A percentile compares a stretch with the other conserved stretches of the same genome.
phyloP scores from a whole-genome alignment of 305 asterid species.

The Fraxinus ornus region DNA sequence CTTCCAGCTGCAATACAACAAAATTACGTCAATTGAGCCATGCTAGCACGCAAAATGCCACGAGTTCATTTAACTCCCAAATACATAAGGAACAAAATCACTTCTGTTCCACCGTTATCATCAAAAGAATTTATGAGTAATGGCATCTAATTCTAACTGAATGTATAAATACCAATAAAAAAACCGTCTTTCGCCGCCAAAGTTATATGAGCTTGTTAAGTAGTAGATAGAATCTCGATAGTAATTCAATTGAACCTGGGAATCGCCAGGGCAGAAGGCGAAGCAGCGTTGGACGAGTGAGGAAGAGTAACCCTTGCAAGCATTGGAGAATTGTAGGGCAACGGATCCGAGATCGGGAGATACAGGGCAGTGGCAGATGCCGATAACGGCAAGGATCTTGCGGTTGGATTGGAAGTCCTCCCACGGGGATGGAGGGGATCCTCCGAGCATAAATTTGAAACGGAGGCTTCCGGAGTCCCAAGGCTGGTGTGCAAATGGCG shows the following conservation, averaged over 20 bases:
- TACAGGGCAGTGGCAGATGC: constrained; percentile 84
- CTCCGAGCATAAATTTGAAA: constrained; percentile 84
- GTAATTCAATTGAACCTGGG: constrained; percentile 49
- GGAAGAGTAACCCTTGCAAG: constrained; percentile 70
- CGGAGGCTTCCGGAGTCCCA: constrained; percentile 91
- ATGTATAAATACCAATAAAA: background rate
- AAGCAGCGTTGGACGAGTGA: constrained; percentile 84
- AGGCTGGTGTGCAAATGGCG: constrained; percentile 82
- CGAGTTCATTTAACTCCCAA: background rate
- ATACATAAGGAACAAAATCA: background rate
- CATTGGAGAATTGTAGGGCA: constrained; percentile 51
- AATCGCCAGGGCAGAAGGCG: constrained; percentile 89
- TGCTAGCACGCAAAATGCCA: background rate
- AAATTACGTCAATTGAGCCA: constrained; percentile 15
- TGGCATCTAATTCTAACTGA: background rate
- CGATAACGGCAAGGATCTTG: constrained; percentile 80
- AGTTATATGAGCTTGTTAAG: background rate
- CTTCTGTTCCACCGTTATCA: background rate
- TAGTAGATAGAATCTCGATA: background rate
- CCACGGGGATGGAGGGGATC: constrained; percentile 95
- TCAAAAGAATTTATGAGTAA: background rate
- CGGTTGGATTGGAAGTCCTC: constrained; percentile 92
- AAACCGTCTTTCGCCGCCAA: background rate
- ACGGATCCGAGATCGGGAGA: constrained; percentile 79
- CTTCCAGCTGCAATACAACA: constrained; percentile 65